These are phyloP conservation scores for Emericellopsis cladophorae DNA, from an alignment of 2,329 filamentous ascomycete genomes.

Conservation along the genomic window DNA sequence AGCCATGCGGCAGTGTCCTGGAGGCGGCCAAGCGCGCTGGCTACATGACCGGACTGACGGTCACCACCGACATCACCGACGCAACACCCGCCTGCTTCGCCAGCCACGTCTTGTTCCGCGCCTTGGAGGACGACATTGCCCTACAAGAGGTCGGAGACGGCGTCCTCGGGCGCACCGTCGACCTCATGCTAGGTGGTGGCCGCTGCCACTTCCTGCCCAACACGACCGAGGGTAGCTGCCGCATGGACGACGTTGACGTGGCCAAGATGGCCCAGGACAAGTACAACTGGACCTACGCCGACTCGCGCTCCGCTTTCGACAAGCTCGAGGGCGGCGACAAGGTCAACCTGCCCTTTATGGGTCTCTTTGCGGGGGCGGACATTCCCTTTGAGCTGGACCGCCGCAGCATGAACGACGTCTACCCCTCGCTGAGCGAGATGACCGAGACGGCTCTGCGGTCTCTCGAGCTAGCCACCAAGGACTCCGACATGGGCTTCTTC, in stretches of 20 bases:
- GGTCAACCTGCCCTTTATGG: constrained; percentile 69
- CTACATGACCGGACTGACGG: constrained; percentile 86
- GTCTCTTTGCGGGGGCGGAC: constrained; percentile 70
- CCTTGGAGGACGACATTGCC: constrained; percentile 80
- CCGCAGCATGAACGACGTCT: constrained; percentile 61
- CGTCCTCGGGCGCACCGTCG: constrained; percentile 74
- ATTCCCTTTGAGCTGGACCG: constrained; percentile 93
- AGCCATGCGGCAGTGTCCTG: constrained; percentile 80
- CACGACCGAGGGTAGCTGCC: constrained; percentile 66
- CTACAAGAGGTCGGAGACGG: constrained; percentile 85
- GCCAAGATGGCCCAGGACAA: constrained; percentile 60
- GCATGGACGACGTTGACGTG: constrained; percentile 66
- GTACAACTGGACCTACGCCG: constrained; percentile 67
- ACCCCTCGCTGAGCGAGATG: constrained; percentile 90
- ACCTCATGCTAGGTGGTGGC: constrained; percentile 86
- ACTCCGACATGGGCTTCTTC: constrained; percentile 90
- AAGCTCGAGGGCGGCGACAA: constrained; percentile 52
- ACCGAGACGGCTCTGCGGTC: constrained; percentile 67
- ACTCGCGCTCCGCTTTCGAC: constrained; percentile 64
- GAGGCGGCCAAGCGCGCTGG: constrained; percentile 89
- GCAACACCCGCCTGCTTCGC: constrained; percentile 94
- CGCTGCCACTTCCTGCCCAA: constrained; percentile 90
- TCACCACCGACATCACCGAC: constrained; percentile 90
- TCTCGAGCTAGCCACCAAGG: constrained; percentile 66
- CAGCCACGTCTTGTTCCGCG: constrained; percentile 13